phyloP scores from a whole-genome alignment of 768 basidiomycete species.

The Leccinum broughii region DNA sequence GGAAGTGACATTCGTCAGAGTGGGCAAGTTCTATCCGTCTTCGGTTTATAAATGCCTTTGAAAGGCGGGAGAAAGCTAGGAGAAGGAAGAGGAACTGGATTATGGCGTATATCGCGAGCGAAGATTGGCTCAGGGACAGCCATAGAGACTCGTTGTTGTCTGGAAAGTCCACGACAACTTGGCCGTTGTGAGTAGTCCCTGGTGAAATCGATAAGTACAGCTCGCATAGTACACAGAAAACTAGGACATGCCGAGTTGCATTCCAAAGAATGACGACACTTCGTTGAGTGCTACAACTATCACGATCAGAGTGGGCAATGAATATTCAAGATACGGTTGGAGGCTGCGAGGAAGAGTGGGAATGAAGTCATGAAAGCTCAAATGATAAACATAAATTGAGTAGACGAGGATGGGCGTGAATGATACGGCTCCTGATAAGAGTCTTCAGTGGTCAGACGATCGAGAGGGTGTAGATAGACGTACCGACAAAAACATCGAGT shows the following conservation, averaged over 20 bases:
- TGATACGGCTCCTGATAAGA: constrained; percentile 48
- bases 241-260: constrained; percentile 50
- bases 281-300: constrained; percentile 55
- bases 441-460: not conserved
- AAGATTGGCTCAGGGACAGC: constrained; percentile 58
- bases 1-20: constrained; percentile 46
- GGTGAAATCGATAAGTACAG: constrained; percentile 1
- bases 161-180: constrained; percentile 45
- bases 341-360: constrained; percentile 52
- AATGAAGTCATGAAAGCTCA: constrained; percentile 53
- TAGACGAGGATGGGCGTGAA: constrained; percentile 67
- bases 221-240: not conserved
- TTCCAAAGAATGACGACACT: constrained; percentile 63
- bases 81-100: constrained; percentile 61
- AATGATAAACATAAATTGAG: constrained; percentile 59
- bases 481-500: constrained; percentile 65
- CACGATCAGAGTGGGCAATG: constrained; percentile 56
- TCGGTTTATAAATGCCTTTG: constrained; percentile 49
- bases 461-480: constrained; percentile 23
- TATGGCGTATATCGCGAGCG: constrained; percentile 57
- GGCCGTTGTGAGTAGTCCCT: constrained; percentile 11
- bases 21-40: constrained; percentile 49
- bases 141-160: constrained; percentile 40
- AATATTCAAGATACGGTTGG: constrained; percentile 43
- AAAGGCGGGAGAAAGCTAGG: constrained; percentile 59